A percentile compares a stretch with the other conserved stretches of the same genome.
phyloP scores from a whole-genome alignment of 306 rosid species.

The Astragalus membranaceus region DNA sequence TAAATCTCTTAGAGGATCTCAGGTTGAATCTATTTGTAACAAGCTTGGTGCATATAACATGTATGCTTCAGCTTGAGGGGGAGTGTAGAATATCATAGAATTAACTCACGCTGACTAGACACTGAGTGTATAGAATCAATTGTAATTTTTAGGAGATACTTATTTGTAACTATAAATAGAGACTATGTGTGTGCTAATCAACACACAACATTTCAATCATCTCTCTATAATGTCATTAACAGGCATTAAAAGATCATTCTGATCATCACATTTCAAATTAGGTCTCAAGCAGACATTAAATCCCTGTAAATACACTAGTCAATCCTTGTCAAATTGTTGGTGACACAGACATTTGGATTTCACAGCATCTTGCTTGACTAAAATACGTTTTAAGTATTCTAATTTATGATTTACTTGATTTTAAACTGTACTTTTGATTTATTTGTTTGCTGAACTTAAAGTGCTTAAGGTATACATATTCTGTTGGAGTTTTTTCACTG shows the following conservation, averaged over 20 bases:
- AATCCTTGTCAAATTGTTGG: not conserved
- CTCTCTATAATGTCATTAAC: not conserved
- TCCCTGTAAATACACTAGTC: not conserved
- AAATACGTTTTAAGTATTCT: not conserved
- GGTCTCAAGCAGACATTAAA: not conserved
- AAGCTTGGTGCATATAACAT: too few relatives aligned
- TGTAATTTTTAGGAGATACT: too few relatives aligned
- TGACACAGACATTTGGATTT: not conserved
- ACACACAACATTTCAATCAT: too few relatives aligned
- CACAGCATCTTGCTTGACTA: not conserved
- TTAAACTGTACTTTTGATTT: conserved; percentile 8
- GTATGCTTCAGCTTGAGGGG: too few relatives aligned
- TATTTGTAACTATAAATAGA: too few relatives aligned
- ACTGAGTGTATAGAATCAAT: too few relatives aligned
- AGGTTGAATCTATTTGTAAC: too few relatives aligned
- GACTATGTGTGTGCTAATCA: too few relatives aligned
- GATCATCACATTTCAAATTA: not conserved
- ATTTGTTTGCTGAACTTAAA: not conserved
- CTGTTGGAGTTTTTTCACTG: conserved; percentile 19
- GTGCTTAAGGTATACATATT: not conserved
- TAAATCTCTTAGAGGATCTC: too few relatives aligned
- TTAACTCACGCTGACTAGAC: too few relatives aligned
- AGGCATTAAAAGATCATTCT: not conserved
- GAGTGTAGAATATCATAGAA: too few relatives aligned
- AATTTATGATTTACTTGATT: not conserved